Base-by-base conservation (phyloP, 106 monocot genomes). In the Dioscorea dumetorum region DNA sequence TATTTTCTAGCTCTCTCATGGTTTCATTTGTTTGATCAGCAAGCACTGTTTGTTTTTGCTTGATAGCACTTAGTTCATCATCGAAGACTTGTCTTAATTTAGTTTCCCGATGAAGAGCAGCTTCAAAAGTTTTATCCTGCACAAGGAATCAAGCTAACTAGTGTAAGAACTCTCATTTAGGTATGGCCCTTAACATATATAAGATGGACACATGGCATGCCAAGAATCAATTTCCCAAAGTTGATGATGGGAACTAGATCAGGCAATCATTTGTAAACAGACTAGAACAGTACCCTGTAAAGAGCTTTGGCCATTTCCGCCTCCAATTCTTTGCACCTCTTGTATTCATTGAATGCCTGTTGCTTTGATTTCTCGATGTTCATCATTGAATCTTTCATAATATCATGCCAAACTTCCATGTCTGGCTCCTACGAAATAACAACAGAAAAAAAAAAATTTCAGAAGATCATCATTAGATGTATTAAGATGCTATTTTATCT, bases 31-130 rank as follows among this genome's bases (percentile, higher is more conserved):
- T 83, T 63, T 80, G 60, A 9, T 83, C 58, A 11, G 67, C 15
- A 34, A 86, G 70, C 49, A 69, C 67, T 60, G 79, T 58, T 60
- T 70, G 76, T 24, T 81, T 50, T 57, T 59, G 69, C 64, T 70
- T 89, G 12, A 56, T 32, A 32, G 23, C 58, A 79, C 22, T 54
- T 63, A 83, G 57, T 24, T 74, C 41, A 22, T 18, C 68, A 80
- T 92, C 78, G 73, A 85, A 69, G 50, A 76, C 68, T 73, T 73
- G 58, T 77, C 74, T 84, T 33, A 63, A 50, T 72, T 78, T 87
- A 41, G 59, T 23, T 80, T 91, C 87, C 14, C 19, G 22, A 34
- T 18, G 34, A 61, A 22, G 24, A 32, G 78, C 67, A 76, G 62
- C 67, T 57, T 88, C 78, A 52, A 49, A 78, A 62, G 48, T 71